phyloP scores from a whole-genome alignment of 225 moss, liverwort and hornwort species.

The Pleurozium schreberi region DNA sequence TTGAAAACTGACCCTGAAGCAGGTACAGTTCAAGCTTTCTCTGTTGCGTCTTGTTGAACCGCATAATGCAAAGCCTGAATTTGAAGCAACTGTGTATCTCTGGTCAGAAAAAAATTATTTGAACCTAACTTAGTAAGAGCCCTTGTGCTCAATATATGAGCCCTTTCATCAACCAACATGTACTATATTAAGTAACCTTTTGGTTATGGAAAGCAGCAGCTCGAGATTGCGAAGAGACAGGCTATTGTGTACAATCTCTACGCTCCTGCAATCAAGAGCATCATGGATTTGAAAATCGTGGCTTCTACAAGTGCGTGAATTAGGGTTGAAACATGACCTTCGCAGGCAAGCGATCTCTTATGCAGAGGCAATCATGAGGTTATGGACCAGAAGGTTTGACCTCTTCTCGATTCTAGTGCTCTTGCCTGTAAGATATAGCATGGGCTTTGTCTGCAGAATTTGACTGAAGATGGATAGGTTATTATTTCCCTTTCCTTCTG shows the following conservation, averaged over 20 bases:
- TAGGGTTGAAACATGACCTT: not conserved
- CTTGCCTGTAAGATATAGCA: not conserved
- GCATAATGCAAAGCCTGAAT: not conserved
- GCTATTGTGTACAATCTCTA: constrained; percentile 67
- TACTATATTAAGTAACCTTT: too few species aligned
- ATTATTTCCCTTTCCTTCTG: not conserved
- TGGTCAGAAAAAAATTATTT: not conserved
- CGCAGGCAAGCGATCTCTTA: not conserved
- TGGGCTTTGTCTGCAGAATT: not conserved
- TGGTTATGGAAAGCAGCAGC: constrained; percentile 54
- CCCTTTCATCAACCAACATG: not conserved
- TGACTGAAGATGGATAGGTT: not conserved
- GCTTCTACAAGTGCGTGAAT: constrained; percentile 1
- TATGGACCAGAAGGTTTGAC: constrained; percentile 6
- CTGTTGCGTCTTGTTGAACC: not conserved
- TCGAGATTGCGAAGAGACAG: constrained; percentile 77
- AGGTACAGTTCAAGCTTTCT: not conserved
- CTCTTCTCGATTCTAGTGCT: not conserved
- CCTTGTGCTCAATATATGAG: not conserved
- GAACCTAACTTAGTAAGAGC: not conserved
- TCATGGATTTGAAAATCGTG: constrained; percentile 80
- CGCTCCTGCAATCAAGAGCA: constrained; percentile 64
- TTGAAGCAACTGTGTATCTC: not conserved
- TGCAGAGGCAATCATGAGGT: not conserved
- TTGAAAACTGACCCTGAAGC: constrained; percentile 4